phyloP scores from a whole-genome alignment of 768 basidiomycete species.

The Strobilomyces confusus region DNA sequence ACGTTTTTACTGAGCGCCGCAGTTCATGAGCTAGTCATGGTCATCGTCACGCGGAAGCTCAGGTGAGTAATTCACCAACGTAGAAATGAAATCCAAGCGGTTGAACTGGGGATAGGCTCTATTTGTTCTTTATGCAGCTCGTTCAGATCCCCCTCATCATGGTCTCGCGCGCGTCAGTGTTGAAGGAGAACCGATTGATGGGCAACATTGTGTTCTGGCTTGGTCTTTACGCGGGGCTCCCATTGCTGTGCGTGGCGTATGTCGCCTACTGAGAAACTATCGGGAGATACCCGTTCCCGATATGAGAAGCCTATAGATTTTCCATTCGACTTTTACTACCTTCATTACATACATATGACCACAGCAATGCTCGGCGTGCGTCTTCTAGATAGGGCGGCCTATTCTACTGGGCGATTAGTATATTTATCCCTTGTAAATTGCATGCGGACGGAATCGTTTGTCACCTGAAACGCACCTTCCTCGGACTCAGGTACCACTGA shows the following conservation, averaged over 20 bases:
- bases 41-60: constrained; percentile 89
- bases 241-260: constrained; percentile 81
- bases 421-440: neutral
- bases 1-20: constrained; percentile 91
- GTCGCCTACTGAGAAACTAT: constrained; percentile 44
- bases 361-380: neutral
- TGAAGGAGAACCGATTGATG: constrained; percentile 78
- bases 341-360: neutral
- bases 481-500: no score
- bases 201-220: constrained; percentile 92
- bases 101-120: constrained; percentile 50
- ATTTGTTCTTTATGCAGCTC: constrained; percentile 81
- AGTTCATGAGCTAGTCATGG: constrained; percentile 95
- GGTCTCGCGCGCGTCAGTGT: constrained; percentile 66
- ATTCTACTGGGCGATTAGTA: neutral
- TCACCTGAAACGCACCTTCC: neutral
- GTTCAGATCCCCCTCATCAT: constrained; percentile 90
- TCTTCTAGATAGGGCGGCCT: neutral
- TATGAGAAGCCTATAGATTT: constrained; percentile 3
- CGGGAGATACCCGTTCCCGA: constrained; percentile 4
- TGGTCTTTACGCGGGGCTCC: constrained; percentile 89
- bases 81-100: neutral
- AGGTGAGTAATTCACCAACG: constrained; percentile 44
- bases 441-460: neutral
- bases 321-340: neutral